Base-by-base conservation (phyloP, 768 basidiomycete species). In the Panaeolus cyanescens region DNA sequence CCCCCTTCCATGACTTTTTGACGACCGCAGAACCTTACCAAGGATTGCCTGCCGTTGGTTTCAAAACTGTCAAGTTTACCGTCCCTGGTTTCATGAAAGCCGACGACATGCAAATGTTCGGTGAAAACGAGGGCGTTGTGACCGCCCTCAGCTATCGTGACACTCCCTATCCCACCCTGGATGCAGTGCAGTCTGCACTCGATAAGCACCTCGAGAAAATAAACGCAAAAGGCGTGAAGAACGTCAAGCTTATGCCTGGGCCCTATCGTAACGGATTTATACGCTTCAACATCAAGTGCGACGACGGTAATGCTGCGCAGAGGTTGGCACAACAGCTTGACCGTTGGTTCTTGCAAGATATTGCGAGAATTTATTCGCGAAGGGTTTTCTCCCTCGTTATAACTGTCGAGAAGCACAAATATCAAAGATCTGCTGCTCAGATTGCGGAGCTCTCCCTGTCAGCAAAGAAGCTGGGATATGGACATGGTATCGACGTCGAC, bases 21-120 rank as follows among this genome's bases (percentile, higher is more conserved):
- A 66, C 90, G 2, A 72, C 74, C 6, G 90, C 85, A 0, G 68
- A 63, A 1, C 63, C 86, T 7, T 84, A 92, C 66, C 72, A 77
- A 4, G 88, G 86, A 2, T 68, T 88, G 0, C 90, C 88, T 1
- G 80, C 80, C 1, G 77, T 90, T 8, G 86, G 84, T 3, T 69
- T 72, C 0, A 83, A 82, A 67, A 92, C 85, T 7, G 85, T 93
- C 56, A 83, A 83, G 17, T 83, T 92, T 65, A 68, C 70, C 5
- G 68, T 92, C 4, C 88, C 89, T 1, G 68, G 80, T 0, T 74
- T 77, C 39, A 72, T 78, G 0, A 74, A 69, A 1, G 71, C 79
- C 20, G 70, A 78, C 17, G 77, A 77, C 12, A 68, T 89, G 66
- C 72, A 76, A 36, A 71, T 75, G 28, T 85, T 85, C 61, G 79